These are phyloP conservation scores for Globisporangium middletonii DNA, from an alignment of 352 stramenopile genomes.

Conservation along the genomic window DNA sequence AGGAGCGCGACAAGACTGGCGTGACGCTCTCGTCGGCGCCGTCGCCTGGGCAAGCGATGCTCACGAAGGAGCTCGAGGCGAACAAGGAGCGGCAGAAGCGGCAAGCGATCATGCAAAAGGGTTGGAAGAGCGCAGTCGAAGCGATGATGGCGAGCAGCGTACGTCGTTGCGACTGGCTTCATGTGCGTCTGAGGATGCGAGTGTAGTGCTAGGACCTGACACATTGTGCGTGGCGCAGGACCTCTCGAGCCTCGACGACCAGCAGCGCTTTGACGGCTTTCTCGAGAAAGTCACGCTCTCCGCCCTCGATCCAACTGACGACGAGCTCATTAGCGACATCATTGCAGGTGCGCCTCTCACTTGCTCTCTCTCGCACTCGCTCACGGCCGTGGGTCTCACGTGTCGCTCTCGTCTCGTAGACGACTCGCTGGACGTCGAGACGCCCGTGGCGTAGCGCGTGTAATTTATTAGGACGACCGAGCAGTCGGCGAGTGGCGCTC, in stretches of 20 bases:
- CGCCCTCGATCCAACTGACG: slow-evolving; percentile 51
- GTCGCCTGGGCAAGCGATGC: slow-evolving; percentile 77
- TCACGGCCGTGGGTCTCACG: not conserved
- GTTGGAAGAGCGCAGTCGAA: slow-evolving; percentile 82
- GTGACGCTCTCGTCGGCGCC: slow-evolving; percentile 70
- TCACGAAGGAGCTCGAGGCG: slow-evolving; percentile 84
- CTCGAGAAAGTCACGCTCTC: slow-evolving; percentile 60
- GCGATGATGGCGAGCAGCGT: slow-evolving; percentile 75
- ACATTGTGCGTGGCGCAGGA: slow-evolving; percentile 20
- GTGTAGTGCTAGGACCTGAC: no score
- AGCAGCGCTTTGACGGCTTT: slow-evolving; percentile 56
- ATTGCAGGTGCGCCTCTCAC: slow-evolving; percentile 6
- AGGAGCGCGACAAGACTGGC: slow-evolving; percentile 78
- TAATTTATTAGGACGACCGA: slow-evolving; percentile 14
- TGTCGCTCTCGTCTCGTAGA: not conserved
- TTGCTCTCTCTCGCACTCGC: not conserved
- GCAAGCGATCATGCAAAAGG: slow-evolving; percentile 87
- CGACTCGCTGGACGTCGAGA: slow-evolving; percentile 16
- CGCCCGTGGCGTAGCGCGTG: slow-evolving; percentile 9
- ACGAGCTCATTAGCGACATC: slow-evolving; percentile 31
- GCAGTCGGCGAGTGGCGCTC: not conserved
- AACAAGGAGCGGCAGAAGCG: slow-evolving; percentile 86
- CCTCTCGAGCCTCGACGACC: slow-evolving; percentile 40
- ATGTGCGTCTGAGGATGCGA: no score
- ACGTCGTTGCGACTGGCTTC: slow-evolving; percentile 9